A percentile compares a stretch with the other conserved stretches of the same genome.
These are phyloP conservation scores for Pythium folliculosum DNA, from an alignment of 352 stramenopile species.

Conservation along the genomic window DNA sequence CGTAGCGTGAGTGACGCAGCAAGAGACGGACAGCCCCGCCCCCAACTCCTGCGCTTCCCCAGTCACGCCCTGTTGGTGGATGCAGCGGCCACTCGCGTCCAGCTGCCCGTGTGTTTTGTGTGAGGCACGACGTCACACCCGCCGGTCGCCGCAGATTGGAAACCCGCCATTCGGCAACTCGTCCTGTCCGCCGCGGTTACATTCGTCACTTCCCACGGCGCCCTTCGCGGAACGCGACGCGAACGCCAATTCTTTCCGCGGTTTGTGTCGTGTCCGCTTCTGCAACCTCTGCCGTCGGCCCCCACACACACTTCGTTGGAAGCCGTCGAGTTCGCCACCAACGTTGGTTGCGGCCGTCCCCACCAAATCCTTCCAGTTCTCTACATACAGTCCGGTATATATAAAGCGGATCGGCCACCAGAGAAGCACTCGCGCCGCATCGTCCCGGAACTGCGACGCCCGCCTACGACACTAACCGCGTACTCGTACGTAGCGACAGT, in stretches of 20 bases:
- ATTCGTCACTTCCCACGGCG: not conserved
- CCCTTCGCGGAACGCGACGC: constrained; percentile 16
- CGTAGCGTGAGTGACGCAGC: constrained; percentile 2
- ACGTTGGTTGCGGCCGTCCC: not conserved
- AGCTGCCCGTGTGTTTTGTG: not conserved
- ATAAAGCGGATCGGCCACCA: no score
- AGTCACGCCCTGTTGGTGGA: not conserved
- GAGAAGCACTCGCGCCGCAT: not conserved
- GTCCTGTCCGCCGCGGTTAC: constrained; percentile 9
- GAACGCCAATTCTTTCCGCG: constrained; percentile 25
- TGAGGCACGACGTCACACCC: not conserved
- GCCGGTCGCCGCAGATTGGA: constrained; percentile 2
- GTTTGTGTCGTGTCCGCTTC: not conserved
- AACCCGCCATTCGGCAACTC: not conserved
- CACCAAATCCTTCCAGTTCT: constrained; percentile 1
- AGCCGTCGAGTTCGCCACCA: not conserved
- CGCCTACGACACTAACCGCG: not conserved
- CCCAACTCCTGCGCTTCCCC: no score
- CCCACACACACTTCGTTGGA: not conserved
- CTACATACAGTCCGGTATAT: not conserved
- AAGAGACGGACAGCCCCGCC: constrained; percentile 1
- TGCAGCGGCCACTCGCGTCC: not conserved
- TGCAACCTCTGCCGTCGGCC: constrained; percentile 2
- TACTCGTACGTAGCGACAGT: not conserved
- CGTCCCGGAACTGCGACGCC: not conserved